Conservation (phyloP, 2,329 filamentous ascomycete species). For the Cladophialophora exuberans region DNA sequence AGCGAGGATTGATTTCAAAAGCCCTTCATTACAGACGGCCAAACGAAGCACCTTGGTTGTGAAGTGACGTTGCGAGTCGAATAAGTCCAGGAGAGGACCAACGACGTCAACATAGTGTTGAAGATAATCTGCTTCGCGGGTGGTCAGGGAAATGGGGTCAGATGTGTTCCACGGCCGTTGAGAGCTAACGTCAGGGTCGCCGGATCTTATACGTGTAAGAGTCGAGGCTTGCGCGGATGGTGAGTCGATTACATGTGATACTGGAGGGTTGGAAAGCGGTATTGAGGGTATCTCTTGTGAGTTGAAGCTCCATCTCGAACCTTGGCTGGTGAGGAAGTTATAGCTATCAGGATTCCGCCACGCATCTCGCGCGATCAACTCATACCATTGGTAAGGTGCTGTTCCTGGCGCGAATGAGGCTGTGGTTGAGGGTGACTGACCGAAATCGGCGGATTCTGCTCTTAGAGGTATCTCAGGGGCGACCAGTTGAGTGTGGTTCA, state of each 20-base stretch:
- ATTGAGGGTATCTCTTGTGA: too few relatives aligned
- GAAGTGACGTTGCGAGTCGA: slow-evolving; percentile 47
- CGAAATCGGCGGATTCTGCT: too few relatives aligned
- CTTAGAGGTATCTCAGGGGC: too few relatives aligned
- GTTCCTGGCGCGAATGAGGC: too few relatives aligned
- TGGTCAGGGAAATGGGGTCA: background rate
- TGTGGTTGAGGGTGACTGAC: too few relatives aligned
- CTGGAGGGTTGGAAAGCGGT: background rate
- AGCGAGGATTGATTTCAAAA: slow-evolving; percentile 62
- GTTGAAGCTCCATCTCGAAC: background rate
- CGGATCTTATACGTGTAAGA: background rate
- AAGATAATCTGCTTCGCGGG: background rate
- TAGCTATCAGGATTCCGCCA: background rate
- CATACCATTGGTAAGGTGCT: background rate
- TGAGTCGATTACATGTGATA: too few relatives aligned
- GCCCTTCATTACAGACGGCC: slow-evolving; percentile 55
- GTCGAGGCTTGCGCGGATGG: background rate
- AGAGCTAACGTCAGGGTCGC: background rate
- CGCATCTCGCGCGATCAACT: background rate
- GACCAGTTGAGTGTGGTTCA: too few relatives aligned
- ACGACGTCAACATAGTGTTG: background rate
- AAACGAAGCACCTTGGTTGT: slow-evolving; percentile 43
- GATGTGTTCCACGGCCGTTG: background rate
- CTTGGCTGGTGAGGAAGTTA: background rate
- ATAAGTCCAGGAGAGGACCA: slow-evolving; percentile 39